Base-by-base conservation (phyloP, 768 basidiomycete genomes). In the Fistulinella prunicolor region DNA sequence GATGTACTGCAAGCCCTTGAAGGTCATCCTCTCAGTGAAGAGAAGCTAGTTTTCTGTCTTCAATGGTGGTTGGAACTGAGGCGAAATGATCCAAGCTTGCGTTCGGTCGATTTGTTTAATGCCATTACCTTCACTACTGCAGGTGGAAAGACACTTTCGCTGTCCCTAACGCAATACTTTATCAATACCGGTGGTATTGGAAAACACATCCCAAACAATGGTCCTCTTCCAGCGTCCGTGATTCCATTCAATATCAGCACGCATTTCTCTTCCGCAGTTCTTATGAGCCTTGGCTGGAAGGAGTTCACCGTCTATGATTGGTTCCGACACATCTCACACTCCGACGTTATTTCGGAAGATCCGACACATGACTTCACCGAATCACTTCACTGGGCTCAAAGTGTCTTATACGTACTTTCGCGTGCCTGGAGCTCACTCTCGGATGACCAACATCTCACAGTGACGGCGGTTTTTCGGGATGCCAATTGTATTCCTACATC, bases 381-480 rank as follows among this genome's bases (percentile, higher is more conserved):
- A 8, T 89, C 87, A 1, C 68, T 86, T 0, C 59, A 69, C 12
- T 95, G 94, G 79, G 80, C 91, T 1, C 91, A 93, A 59, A 79
- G 79, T 37, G 84, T 94, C 8, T 70, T 94, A 6, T 59, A 60
- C 1, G 71, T 80, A 35, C 61, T 92, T 5, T 71, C 80, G 1
- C 78, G 84, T n/a, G 75, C 79, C 1, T 95, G 93, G 90, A 73
- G 78, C 12, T 76, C 78, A 7, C 62, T 90, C 14, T 60, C 72
- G 0, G 68, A 72, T 13, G 58, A 63, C 10, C 57, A 69, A 3
- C 73, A 1, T 63, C 81, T 12, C 66, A 13, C 16, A n/a, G 32
- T 13, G 6, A 34, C 5, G 32, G 9, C 32, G 13, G 5, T 9
- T 9, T 12, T n/a, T 64, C 8, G 49, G 56, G 9, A 57, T 76